Evolutionary conservation across 2,329 filamentous ascomycete genomes (phyloP), one percentile per base, ranked within the genome.

Genomic region (Colletotrichum sp.): DNA sequence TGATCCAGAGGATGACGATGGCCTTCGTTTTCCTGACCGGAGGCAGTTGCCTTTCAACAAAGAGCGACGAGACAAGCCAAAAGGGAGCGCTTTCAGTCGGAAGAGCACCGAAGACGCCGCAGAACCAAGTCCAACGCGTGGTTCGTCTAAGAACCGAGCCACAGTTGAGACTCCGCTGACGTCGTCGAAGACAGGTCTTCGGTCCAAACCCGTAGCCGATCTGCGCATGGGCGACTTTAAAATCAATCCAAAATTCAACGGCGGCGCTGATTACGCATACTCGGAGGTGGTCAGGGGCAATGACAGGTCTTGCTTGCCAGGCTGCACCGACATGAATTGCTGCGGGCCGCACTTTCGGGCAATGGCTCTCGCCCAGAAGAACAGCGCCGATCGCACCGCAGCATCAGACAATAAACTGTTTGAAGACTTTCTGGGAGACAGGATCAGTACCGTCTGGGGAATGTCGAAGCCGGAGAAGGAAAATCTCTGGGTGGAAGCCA

Each of bases 211-310:
- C 1, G 78, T 92, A 5, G 84, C 88, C 1, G 86, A 89, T 39
- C 88, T 98, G 15, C 86, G 86, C 16, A 86, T 94, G 1, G 90
- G 92, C 15, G 93, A 98, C 83, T 98, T 98, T 87, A 96, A 93
- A 82, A 88, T 97, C 79, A 98, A 98, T 78, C 93, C 95, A 0
- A 86, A 87, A 6, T 90, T 88, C 78, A 96, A 96, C 78, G 89
- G 93, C 57, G 94, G 94, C 3, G 87, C 92, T 59, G 90, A 92
- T 70, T 95, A 92, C 83, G 95, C 95, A 13, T 98, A 92, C 81
- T 87, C 90, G 2, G 94, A 96, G 74, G 93, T 96, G 1, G 90
- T 98, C 16, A 93, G 96, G 68, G 91, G 90, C 71, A 93, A 90
- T 78, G 91, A 94, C 55, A 92, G 95, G 43, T 91, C 92, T 66